Evolutionary conservation across 306 rosid species (phyloP), one percentile per base, ranked within the genome.

Genomic region (Calophaca sinica): DNA sequence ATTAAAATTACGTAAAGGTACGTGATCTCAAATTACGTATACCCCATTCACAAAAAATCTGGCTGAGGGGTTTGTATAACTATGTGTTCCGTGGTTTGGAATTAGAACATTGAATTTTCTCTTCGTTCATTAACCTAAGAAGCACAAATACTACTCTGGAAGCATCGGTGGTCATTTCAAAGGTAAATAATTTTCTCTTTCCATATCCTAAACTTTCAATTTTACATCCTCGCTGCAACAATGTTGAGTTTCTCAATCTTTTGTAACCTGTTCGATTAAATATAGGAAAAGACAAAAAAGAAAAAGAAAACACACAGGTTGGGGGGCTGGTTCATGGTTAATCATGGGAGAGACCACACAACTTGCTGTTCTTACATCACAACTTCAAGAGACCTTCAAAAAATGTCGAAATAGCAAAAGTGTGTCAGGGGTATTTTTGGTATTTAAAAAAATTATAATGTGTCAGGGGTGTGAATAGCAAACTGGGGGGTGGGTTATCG

Each of bases 341-440:
- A 3, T 2, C 9, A 80, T 73, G 79, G 83, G 5, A 73, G 75
- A 64, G 1, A 36, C 46, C 0, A 10, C 38, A 54, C 41, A 79
- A 26, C 1, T 57, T 0, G 81, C 9, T 46, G 32, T 7, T 14
- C 12, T 62, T 38, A 38, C 49, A 8, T 62, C 68, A 36, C 31
- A n/a, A 5, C 49, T 62, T 38, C 49, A 36, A n/a, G 49, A 62
- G 10, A n/a, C 6, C 4, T 36, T 3, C 68, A 38, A 62, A 14
- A 28, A 38, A 14, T 26, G 41, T 62, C 32, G n/a, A 36, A 11
- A 61, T 13, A 26, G 41, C 6, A 5, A 38, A 62, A 38, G n/a
- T n/a, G n/a, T n/a, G n/a, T n/a, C n/a, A n/a, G n/a, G 26, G 26
- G 1, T 20, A 20, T 20, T 20, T 20, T 20, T 20, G 26, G 26